Percentiles rank a stretch among this genome's conserved stretches.
Conservation (phyloP, 2,329 filamentous ascomycete genomes). For the Cladophialophora carrionii region DNA sequence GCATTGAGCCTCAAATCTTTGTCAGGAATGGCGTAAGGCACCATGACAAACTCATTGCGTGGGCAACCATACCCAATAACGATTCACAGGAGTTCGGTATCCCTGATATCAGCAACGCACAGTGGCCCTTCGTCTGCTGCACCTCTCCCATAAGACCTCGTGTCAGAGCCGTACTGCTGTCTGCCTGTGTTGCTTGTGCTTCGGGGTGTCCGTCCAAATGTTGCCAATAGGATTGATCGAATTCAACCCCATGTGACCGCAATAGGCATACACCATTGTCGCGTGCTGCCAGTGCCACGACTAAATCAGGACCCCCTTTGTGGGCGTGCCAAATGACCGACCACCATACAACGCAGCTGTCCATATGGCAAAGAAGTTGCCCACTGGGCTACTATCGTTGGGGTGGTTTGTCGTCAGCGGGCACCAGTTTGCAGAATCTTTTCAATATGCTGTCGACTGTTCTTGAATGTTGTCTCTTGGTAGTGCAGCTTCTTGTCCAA, state of each 20-base stretch:
- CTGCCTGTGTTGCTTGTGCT: neutral
- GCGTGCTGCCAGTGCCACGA: neutral
- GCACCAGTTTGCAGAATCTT: slow-evolving; percentile 71
- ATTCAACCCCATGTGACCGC: neutral
- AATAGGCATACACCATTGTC: neutral
- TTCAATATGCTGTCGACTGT: slow-evolving; percentile 87
- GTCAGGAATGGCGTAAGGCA: neutral
- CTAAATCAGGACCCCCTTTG: neutral
- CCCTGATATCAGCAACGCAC: neutral
- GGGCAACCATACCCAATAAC: neutral
- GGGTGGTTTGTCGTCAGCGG: slow-evolving; percentile 19
- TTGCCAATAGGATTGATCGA: neutral
- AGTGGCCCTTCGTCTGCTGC: neutral
- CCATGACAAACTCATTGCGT: slow-evolving; percentile 3
- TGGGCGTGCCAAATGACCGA: neutral
- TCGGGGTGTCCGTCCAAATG: neutral
- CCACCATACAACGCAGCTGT: neutral
- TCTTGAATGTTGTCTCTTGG: slow-evolving; percentile 92
- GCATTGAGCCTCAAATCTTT: slow-evolving; percentile 9
- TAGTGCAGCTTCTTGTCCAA: slow-evolving; percentile 89
- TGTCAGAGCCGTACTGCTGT: neutral
- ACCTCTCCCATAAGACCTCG: neutral
- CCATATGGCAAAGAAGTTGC: neutral
- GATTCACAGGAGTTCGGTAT: neutral
- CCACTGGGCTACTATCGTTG: neutral